Conservation (phyloP, 257 asterid species). For the Plantago major region DNA sequence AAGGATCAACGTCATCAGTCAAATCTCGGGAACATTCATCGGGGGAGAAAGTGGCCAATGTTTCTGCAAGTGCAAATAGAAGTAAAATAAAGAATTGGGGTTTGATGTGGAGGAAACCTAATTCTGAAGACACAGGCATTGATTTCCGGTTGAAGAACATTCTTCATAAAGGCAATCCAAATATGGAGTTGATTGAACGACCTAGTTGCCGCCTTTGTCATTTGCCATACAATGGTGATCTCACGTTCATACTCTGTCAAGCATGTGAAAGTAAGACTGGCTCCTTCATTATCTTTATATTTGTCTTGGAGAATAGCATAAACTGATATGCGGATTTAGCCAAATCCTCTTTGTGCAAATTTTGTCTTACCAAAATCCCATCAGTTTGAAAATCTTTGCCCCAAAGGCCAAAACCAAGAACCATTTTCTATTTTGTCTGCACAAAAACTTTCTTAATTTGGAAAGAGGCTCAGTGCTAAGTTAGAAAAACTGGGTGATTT, state of each 20-base stretch:
- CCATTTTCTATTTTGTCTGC: too few relatives aligned
- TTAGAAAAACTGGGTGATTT: too few relatives aligned
- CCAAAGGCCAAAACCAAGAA: too few relatives aligned
- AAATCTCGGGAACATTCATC: slow-evolving; percentile 29
- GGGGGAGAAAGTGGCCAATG: slow-evolving; percentile 30
- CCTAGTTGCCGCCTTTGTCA: slow-evolving; percentile 56
- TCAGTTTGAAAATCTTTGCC: too few relatives aligned
- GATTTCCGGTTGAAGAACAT: slow-evolving; percentile 56
- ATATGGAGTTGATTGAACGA: slow-evolving; percentile 13
- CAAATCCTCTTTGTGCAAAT: too few relatives aligned
- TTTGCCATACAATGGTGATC: slow-evolving; percentile 44
- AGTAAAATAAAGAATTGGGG: slow-evolving; percentile 54
- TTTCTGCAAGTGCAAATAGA: slow-evolving; percentile 33
- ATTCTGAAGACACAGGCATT: slow-evolving; percentile 34
- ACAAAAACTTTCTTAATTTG: too few relatives aligned
- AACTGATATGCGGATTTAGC: too few relatives aligned
- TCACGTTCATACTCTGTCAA: slow-evolving; percentile 70
- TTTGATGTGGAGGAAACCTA: slow-evolving; percentile 60
- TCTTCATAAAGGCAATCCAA: slow-evolving; percentile 43
- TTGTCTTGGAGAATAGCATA: too few relatives aligned
- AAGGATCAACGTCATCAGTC: slow-evolving; percentile 33
- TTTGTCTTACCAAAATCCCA: too few relatives aligned
- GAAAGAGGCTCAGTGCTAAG: too few relatives aligned
- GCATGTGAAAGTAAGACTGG: slow-evolving; percentile 55
- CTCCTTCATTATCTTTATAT: too few relatives aligned